Evolutionary conservation across 164 flowering plant genomes (phyloP).

Genomic region (Dillenia suffruticosa): DNA sequence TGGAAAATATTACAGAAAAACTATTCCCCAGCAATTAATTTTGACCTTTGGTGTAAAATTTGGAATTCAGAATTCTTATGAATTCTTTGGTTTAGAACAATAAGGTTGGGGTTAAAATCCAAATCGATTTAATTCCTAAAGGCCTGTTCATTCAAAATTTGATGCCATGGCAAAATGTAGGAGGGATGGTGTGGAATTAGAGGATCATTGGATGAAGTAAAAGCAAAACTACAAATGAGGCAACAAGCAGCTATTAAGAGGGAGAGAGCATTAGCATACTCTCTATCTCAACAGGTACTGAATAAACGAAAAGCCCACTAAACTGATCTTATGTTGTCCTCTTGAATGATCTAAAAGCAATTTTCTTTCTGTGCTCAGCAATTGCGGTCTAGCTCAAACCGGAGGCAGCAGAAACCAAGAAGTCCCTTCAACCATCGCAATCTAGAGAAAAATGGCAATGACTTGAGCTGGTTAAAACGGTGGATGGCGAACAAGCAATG

Average conservation of each 20-base stretch:
- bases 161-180: slow-evolving; percentile 28
- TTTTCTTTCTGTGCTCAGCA: slow-evolving; percentile 17
- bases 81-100: too few relatives aligned
- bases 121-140: too few relatives aligned
- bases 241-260: slow-evolving; percentile 81
- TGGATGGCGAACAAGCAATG: slow-evolving; percentile 57
- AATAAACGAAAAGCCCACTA: neutral
- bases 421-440: slow-evolving; percentile 14
- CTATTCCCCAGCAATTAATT: too few relatives aligned
- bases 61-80: too few relatives aligned
- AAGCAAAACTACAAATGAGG: slow-evolving; percentile 68
- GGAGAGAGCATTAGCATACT: slow-evolving; percentile 79
- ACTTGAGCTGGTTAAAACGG: slow-evolving; percentile 44
- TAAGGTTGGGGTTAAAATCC: too few relatives aligned
- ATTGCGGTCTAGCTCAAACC: slow-evolving; percentile 26
- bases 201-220: slow-evolving; percentile 61
- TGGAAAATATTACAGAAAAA: too few relatives aligned
- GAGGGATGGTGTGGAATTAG: slow-evolving; percentile 84
- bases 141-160: too few relatives aligned
- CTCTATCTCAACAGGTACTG: slow-evolving; percentile 63
- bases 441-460: slow-evolving; percentile 19
- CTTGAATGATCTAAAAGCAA: neutral
- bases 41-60: too few relatives aligned
- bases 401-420: slow-evolving; percentile 16
- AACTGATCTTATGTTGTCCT: too few relatives aligned